These are phyloP conservation scores for Helotiales sp. DNA, from an alignment of 2,329 filamentous ascomycete genomes.

Conservation along the genomic window DNA sequence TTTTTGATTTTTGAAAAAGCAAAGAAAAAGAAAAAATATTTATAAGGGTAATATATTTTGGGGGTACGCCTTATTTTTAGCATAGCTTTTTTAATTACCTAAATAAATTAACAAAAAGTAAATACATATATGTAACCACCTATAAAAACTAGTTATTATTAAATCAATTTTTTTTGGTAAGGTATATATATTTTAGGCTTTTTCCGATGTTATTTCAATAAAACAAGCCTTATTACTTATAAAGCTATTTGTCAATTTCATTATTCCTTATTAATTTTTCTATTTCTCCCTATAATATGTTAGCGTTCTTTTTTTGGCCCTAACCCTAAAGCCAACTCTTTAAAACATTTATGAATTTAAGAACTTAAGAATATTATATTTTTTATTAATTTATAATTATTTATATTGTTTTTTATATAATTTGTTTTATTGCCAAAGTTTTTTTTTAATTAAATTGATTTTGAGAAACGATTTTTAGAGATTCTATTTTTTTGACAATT, in stretches of 20 bases:
- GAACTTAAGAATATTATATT: conserved; percentile 30
- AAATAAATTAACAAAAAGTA: no score
- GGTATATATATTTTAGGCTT: no score
- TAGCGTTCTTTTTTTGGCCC: conserved; percentile 28
- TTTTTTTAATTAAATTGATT: conserved; percentile 33
- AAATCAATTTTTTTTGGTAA: no score
- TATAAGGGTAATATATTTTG: no score
- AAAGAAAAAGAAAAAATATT: no score
- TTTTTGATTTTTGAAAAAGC: no score
- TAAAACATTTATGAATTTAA: conserved; percentile 32
- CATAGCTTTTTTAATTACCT: no score
- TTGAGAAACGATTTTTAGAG: conserved; percentile 30
- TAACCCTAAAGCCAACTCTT: conserved; percentile 33
- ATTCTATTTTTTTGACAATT: conserved; percentile 31
- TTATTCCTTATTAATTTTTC: conserved; percentile 22
- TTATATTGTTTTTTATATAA: conserved; percentile 31
- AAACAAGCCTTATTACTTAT: no score
- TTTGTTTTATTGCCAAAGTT: conserved; percentile 29
- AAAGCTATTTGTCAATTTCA: conserved; percentile 4
- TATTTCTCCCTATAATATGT: conserved; percentile 24
- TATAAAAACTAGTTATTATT: no score
- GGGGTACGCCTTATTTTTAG: no score
- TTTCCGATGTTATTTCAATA: no score
- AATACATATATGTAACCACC: no score
- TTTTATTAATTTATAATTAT: conserved; percentile 20